These are phyloP conservation scores for Marasmius tenuissimus DNA, from an alignment of 1,284 basidiomycete genomes.

Conservation along the genomic window DNA sequence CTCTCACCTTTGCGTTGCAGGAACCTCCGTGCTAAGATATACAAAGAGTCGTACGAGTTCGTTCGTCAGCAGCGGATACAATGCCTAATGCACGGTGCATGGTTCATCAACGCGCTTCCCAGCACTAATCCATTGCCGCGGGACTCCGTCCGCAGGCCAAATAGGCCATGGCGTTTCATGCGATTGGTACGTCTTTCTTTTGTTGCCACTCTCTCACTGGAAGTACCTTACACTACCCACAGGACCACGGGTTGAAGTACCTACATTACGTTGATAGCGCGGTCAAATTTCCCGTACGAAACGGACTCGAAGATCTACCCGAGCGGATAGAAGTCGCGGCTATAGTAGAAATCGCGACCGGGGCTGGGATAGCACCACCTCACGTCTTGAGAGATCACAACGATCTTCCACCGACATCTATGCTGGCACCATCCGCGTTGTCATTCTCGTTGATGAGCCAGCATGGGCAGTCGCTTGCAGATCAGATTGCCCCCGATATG, in stretches of 20 bases:
- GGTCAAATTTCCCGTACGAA: constrained; percentile 75
- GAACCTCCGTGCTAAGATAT: constrained; percentile 83
- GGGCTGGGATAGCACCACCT: constrained; percentile 73
- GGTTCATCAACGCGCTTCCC: constrained; percentile 81
- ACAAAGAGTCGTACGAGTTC: constrained; percentile 92
- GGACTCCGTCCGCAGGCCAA: constrained; percentile 54
- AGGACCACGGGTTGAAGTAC: constrained; percentile 79
- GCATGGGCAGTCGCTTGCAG: constrained; percentile 76
- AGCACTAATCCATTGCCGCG: constrained; percentile 44
- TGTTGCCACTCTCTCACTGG: not conserved
- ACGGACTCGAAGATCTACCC: constrained; percentile 83
- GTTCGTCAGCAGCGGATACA: constrained; percentile 89
- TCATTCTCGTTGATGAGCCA: constrained; percentile 80
- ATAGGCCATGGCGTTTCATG: constrained; percentile 76
- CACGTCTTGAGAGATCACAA: constrained; percentile 59
- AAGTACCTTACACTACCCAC: constrained; percentile 6
- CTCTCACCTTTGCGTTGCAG: constrained; percentile 36
- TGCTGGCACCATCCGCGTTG: constrained; percentile 61
- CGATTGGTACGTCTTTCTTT: constrained; percentile 49
- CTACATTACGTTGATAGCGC: constrained; percentile 82
- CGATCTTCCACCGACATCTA: constrained; percentile 55
- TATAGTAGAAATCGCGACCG: constrained; percentile 76
- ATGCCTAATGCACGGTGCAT: constrained; percentile 86
- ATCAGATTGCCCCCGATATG: constrained; percentile 84
- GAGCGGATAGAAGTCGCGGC: constrained; percentile 81